These are phyloP conservation scores for Cucurbita argyrosperma DNA, from an alignment of 306 rosid genomes.

Conservation along the genomic window DNA sequence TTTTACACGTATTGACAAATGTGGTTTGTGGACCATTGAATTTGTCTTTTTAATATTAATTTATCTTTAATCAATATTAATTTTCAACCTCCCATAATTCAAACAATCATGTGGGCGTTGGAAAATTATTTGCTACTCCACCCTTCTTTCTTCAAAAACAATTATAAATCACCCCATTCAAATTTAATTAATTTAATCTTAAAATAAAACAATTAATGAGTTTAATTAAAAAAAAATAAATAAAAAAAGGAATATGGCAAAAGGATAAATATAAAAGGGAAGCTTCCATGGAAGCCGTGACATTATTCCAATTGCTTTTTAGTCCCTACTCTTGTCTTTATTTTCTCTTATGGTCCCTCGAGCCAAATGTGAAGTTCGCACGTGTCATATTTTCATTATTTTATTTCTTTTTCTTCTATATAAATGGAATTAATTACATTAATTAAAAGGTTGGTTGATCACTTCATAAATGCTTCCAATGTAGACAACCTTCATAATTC, in stretches of 20 bases:
- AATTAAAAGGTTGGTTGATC: background rate
- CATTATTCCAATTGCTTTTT: background rate
- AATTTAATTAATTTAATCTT: no score
- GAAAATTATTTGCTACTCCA: slow-evolving; percentile 1
- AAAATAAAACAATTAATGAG: no score
- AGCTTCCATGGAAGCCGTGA: background rate
- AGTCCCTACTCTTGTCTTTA: background rate
- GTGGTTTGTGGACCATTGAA: background rate
- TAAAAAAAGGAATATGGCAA: background rate
- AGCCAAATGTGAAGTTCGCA: background rate
- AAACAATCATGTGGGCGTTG: background rate
- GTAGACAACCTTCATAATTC: background rate
- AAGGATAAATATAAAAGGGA: background rate
- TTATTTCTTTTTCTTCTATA: background rate
- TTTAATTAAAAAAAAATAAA: no score
- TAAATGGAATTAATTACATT: background rate
- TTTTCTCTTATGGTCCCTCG: background rate
- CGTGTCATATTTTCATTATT: background rate
- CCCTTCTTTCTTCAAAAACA: background rate
- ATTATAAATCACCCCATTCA: background rate
- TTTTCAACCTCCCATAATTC: background rate
- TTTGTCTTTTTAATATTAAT: background rate
- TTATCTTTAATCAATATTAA: background rate
- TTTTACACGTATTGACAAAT: slow-evolving; percentile 1
- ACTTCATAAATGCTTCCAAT: background rate